A percentile compares a stretch with the other conserved stretches of the same genome.
Conservation (phyloP, 73 alveolate species). For the Uronychia setigera region DNA sequence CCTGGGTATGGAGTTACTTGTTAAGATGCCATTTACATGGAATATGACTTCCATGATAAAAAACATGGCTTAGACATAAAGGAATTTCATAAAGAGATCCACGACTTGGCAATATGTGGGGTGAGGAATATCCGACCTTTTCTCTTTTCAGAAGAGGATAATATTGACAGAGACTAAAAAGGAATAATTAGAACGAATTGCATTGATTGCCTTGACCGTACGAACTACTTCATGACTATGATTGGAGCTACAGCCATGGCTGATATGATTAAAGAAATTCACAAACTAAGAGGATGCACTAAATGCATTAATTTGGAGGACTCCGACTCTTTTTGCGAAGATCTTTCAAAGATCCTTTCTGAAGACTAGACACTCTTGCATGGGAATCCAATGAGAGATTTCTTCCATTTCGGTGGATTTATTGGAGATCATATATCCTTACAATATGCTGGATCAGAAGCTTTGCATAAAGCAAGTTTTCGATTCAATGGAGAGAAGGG, state of each 20-base stretch:
- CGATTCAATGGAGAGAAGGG: neutral
- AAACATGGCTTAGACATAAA: neutral
- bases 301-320: neutral
- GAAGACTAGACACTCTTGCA: neutral
- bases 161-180: neutral
- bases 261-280: neutral
- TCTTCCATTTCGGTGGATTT: neutral
- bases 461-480: neutral
- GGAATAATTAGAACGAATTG: slow-evolving; percentile 22
- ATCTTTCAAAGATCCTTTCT: neutral
- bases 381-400: neutral
- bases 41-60: neutral
- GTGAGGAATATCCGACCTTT: neutral
- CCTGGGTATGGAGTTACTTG: neutral
- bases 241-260: slow-evolving; percentile 14
- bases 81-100: neutral
- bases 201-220: slow-evolving; percentile 19
- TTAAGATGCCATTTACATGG: neutral
- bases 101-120: neutral
- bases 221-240: slow-evolving; percentile 6
- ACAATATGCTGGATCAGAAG: neutral
- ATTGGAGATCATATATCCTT: neutral
- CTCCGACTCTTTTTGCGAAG: neutral
- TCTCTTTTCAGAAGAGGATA: neutral
- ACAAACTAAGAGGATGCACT: neutral